These are phyloP conservation scores for Kalmanozyma brasiliensis DNA, from an alignment of 1,284 basidiomycete genomes.

Conservation along the genomic window DNA sequence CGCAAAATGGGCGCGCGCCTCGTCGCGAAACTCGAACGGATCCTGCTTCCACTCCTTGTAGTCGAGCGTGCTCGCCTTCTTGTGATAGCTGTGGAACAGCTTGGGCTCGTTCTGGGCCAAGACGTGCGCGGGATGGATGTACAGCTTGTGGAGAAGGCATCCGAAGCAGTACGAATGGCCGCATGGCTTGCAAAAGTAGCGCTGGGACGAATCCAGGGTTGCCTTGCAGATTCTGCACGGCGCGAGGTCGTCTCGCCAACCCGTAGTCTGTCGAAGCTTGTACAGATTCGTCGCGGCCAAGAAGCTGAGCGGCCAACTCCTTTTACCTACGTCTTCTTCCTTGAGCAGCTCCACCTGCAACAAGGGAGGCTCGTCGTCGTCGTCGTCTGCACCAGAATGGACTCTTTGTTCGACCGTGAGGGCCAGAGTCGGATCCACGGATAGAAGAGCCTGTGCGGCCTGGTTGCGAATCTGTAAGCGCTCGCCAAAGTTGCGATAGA, in stretches of 20 bases:
- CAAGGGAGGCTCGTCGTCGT: constrained; percentile 10
- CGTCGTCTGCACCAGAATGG: constrained; percentile 1
- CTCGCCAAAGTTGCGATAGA: constrained; percentile 29
- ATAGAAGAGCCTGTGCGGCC: constrained; percentile 21
- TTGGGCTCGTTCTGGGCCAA: constrained; percentile 32
- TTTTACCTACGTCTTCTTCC: constrained; percentile 18
- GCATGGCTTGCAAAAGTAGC: constrained; percentile 42
- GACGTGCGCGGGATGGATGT: constrained; percentile 45
- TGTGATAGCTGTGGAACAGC: constrained; percentile 37
- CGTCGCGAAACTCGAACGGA: constrained; percentile 20
- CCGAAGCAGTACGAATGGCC: constrained; percentile 40
- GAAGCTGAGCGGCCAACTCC: constrained; percentile 38
- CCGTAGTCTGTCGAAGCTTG: constrained; percentile 19
- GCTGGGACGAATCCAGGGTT: constrained; percentile 18
- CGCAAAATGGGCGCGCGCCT: constrained; percentile 40
- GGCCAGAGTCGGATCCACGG: constrained; percentile 7
- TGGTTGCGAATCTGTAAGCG: constrained; percentile 33
- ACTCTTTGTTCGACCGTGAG: neutral
- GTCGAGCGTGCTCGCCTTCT: constrained; percentile 27
- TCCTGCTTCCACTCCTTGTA: constrained; percentile 46
- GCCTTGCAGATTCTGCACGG: constrained; percentile 45
- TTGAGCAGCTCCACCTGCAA: constrained; percentile 11
- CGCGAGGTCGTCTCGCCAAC: constrained; percentile 11
- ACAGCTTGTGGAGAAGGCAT: constrained; percentile 33
- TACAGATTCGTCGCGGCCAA: constrained; percentile 37